phyloP scores from a whole-genome alignment of 2,329 filamentous ascomycete genomes.

The Talaromyces sp. region DNA sequence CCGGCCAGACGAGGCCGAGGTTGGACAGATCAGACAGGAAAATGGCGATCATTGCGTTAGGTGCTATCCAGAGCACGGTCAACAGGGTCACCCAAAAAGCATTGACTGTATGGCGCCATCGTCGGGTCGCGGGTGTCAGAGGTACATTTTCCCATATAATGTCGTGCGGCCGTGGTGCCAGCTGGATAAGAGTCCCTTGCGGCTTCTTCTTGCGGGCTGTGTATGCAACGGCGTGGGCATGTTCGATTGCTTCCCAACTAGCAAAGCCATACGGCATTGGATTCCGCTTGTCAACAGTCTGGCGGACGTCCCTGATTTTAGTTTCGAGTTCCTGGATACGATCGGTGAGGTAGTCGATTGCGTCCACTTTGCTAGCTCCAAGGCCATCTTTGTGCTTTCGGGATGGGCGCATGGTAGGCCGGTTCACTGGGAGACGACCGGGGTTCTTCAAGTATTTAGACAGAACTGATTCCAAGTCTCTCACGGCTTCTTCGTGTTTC shows the following conservation, averaged over 20 bases:
- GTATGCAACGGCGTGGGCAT: constrained; percentile 84
- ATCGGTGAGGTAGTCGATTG: constrained; percentile 85
- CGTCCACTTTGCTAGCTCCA: constrained; percentile 71
- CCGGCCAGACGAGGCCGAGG: constrained; percentile 70
- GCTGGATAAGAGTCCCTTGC: constrained; percentile 65
- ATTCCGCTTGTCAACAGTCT: constrained; percentile 77
- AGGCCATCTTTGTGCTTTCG: constrained; percentile 70
- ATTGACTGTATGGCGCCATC: constrained; percentile 70
- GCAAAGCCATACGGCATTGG: constrained; percentile 91
- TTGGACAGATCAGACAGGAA: constrained; percentile 85
- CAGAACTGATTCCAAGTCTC: constrained; percentile 73
- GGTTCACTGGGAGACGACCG: constrained; percentile 64
- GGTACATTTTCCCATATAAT: constrained; percentile 94
- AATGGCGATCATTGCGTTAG: constrained; percentile 90
- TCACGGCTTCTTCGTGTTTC: constrained; percentile 74
- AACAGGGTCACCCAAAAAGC: constrained; percentile 76
- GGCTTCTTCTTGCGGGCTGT: constrained; percentile 74
- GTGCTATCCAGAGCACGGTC: constrained; percentile 80
- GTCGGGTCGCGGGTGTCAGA: constrained; percentile 61
- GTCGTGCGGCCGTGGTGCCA: constrained; percentile 83
- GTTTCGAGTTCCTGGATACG: constrained; percentile 77
- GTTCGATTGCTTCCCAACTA: constrained; percentile 80
- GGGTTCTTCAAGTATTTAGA: constrained; percentile 90
- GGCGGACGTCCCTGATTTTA: constrained; percentile 76
- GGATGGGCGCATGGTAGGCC: constrained; percentile 73